Base-by-base conservation (phyloP, 345 rosid genomes). In the Heritiera littoralis region DNA sequence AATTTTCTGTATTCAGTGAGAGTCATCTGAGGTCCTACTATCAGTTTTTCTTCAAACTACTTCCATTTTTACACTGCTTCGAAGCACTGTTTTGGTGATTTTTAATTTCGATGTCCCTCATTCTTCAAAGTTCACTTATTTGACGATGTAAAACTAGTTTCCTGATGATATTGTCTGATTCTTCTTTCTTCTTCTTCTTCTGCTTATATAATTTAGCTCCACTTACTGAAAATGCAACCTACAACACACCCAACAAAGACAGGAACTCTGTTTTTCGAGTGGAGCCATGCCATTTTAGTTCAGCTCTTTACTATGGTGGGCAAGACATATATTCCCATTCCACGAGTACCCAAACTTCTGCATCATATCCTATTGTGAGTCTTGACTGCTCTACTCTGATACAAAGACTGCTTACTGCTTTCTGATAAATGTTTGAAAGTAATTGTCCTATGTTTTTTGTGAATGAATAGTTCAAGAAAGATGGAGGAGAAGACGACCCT, bases 251-350 rank as follows among this genome's bases (percentile, higher is more conserved):
- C 58, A 75, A 83, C 81, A 85, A 77, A 81, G 85, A 89, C 30
- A 84, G 78, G 64, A 85, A 59, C 48, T 66, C 72, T 17, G 74
- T 74, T 18, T 86, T 85, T 72, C 80, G 82, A 78, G 84, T 43
- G 55, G 86, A 83, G n/a, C 94, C 94, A 41, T 94, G 94, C 78
- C 89, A 92, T 78, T 86, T 94, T 64, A 93, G 98, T 80, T 94
- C 98, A 77, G 89, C 98, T 20, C 85, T 92, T 73, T 92, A 93
- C 91, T 92, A 93, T 52, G 97, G 98, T 76, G 98, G 97, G 30
- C 98, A 86, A 88, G 97, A 93, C 65, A 84, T 87, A 66, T 92
- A 89, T 76, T 86, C 89, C 65, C 83, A 58, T 54, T 65, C 89
- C 69, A 77, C 90, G 4, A 87, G 58, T 60, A 80, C 51, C 71